These are phyloP conservation scores for Asclepias syriaca DNA, from an alignment of 257 asterid species.

Conservation along the genomic window DNA sequence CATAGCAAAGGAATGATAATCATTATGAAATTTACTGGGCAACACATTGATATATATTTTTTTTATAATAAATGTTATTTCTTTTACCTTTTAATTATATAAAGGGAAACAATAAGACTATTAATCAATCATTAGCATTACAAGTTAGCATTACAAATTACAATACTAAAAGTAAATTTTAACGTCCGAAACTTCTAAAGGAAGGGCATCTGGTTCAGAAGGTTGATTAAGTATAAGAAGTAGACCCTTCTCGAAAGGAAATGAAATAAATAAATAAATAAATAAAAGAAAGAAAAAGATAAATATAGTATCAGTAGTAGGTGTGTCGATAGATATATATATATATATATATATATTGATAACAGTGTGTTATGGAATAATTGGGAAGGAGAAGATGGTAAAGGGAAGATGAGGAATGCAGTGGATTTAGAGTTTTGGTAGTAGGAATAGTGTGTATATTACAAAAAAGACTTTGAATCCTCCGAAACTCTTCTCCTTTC, in stretches of 20 bases:
- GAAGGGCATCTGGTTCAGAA: background rate
- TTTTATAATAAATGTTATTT: too few relatives aligned
- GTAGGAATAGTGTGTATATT: background rate
- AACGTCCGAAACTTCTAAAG: too few relatives aligned
- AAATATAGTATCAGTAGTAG: background rate
- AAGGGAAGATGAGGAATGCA: background rate
- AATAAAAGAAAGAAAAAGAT: too few relatives aligned
- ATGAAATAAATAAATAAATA: too few relatives aligned
- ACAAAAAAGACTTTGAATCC: conserved; percentile 29
- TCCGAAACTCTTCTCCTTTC: conserved; percentile 30
- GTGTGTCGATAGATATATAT: conserved; percentile 5
- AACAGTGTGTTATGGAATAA: conserved; percentile 19
- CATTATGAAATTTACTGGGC: too few relatives aligned
- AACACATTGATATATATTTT: too few relatives aligned
- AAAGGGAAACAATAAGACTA: too few relatives aligned
- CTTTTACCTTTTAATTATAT: too few relatives aligned
- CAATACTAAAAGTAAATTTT: too few relatives aligned
- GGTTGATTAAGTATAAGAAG: too few relatives aligned
- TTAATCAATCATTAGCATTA: too few relatives aligned
- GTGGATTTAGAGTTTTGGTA: background rate
- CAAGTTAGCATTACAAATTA: too few relatives aligned
- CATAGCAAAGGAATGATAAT: background rate
- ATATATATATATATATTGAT: conserved; percentile 5
- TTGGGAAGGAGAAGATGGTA: conserved; percentile 6
- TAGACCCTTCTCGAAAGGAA: background rate